A percentile compares a stretch with the other conserved stretches of the same genome.
Evolutionary conservation across 1,284 basidiomycete species (phyloP).

Genomic region (Megacollybia platyphylla): DNA sequence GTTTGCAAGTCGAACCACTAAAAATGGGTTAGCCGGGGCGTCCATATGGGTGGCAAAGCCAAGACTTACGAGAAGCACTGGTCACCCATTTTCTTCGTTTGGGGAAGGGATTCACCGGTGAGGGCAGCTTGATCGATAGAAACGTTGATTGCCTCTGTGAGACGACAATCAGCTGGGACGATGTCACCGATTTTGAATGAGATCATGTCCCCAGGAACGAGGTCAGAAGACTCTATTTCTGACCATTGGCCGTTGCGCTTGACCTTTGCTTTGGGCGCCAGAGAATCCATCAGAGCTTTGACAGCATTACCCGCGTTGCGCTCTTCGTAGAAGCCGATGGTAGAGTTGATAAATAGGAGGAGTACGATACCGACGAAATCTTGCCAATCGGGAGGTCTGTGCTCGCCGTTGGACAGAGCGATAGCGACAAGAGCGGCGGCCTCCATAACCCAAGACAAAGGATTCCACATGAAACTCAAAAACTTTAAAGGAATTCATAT

Average conservation of each 20-base stretch:
- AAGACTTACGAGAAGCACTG: slow-evolving; percentile 86
- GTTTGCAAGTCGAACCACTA: slow-evolving; percentile 92
- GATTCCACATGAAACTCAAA: slow-evolving; percentile 97
- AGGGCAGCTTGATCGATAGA: slow-evolving; percentile 95
- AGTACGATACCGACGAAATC: slow-evolving; percentile 96
- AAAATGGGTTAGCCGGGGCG: slow-evolving; percentile 2
- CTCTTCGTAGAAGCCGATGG: slow-evolving; percentile 98
- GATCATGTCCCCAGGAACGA: slow-evolving; percentile 91
- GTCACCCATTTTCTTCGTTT: slow-evolving; percentile 83
- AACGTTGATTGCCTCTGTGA: slow-evolving; percentile 89
- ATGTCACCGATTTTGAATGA: slow-evolving; percentile 98
- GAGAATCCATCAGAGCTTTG: slow-evolving; percentile 98
- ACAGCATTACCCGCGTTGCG: slow-evolving; percentile 95
- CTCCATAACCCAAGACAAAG: slow-evolving; percentile 99
- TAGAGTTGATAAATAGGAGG: slow-evolving; percentile 88
- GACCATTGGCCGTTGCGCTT: slow-evolving; percentile 75
- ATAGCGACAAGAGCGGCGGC: slow-evolving; percentile 94
- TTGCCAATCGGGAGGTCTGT: slow-evolving; percentile 85
- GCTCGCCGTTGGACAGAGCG: slow-evolving; percentile 87
- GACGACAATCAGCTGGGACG: slow-evolving; percentile 91
- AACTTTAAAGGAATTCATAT: slow-evolving; percentile 42
- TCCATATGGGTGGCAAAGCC: slow-evolving; percentile 2
- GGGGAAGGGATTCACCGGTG: slow-evolving; percentile 91
- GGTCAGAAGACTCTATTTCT: slow-evolving; percentile 79
- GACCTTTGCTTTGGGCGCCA: slow-evolving; percentile 93